Evolutionary conservation across 768 basidiomycete species (phyloP).

Genomic region (Boletus sensibilis): DNA sequence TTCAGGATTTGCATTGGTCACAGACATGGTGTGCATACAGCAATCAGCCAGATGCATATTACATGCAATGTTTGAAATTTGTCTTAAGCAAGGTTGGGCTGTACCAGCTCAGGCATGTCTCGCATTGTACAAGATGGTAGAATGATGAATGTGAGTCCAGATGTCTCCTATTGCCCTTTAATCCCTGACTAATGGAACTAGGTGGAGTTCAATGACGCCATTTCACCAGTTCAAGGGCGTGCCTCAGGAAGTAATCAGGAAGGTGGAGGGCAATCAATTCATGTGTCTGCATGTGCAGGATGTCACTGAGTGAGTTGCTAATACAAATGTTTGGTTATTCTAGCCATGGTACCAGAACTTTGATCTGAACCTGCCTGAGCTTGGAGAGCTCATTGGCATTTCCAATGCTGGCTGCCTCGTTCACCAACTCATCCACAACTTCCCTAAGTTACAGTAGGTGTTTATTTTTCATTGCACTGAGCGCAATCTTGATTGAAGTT

Average conservation of each 20-base stretch:
- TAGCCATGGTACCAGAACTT: constrained; percentile 98
- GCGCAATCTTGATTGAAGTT: neutral
- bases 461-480: neutral
- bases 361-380: constrained; percentile 85
- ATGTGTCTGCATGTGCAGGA: constrained; percentile 42
- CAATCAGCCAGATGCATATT: constrained; percentile 97
- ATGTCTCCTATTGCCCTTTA: neutral
- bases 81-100: constrained; percentile 97
- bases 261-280: constrained; percentile 98
- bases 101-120: constrained; percentile 87
- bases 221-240: constrained; percentile 94
- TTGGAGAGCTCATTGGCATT: constrained; percentile 92
- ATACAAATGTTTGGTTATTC: neutral
- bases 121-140: constrained; percentile 95
- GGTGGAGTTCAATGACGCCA: constrained; percentile 98
- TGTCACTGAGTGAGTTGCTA: neutral
- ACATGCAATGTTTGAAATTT: constrained; percentile 98
- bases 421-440: constrained; percentile 90
- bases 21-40: constrained; percentile 95
- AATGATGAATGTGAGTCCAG: constrained; percentile 66
- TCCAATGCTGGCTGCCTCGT: constrained; percentile 91
- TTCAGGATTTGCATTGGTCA: constrained; percentile 76
- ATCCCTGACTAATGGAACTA: constrained; percentile 30
- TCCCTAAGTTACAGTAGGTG: constrained; percentile 88
- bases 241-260: constrained; percentile 78